Conservation (phyloP, 345 rosid genomes). For the Bruguiera gymnorhiza region DNA sequence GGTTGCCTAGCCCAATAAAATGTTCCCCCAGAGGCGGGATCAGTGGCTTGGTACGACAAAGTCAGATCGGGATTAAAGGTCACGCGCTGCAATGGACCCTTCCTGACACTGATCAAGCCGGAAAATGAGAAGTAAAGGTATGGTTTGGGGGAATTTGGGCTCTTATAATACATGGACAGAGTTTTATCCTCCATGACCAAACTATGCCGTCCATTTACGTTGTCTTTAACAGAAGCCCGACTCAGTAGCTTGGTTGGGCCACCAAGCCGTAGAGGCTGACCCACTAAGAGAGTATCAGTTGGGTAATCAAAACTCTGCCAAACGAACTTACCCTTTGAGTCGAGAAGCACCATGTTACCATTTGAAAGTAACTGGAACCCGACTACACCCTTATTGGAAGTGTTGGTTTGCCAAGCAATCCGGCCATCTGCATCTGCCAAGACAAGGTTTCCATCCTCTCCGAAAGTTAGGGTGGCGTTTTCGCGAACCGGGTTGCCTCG, state of each 20-base stretch:
- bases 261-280: conserved; percentile 38
- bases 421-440: conserved; percentile 26
- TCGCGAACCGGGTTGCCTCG: conserved; percentile 27
- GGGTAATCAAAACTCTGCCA: conserved; percentile 44
- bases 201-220: conserved; percentile 47
- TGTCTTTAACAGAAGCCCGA: conserved; percentile 30
- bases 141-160: conserved; percentile 27
- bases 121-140: conserved; percentile 27
- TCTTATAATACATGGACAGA: conserved; percentile 33
- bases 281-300: conserved; percentile 58
- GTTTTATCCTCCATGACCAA: conserved; percentile 49
- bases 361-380: conserved; percentile 6
- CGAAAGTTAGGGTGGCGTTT: conserved; percentile 29
- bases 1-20: conserved; percentile 23
- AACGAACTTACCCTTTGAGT: conserved; percentile 12
- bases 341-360: conserved; percentile 18
- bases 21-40: background rate
- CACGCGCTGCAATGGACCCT: conserved; percentile 13
- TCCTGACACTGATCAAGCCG: background rate
- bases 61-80: conserved; percentile 23
- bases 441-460: conserved; percentile 33
- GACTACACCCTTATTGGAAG: conserved; percentile 31
- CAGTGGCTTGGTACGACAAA: background rate
- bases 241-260: conserved; percentile 48
- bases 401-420: conserved; percentile 36